phyloP scores from a whole-genome alignment of 331 rosid genomes.

The Prunus yedoensis region DNA sequence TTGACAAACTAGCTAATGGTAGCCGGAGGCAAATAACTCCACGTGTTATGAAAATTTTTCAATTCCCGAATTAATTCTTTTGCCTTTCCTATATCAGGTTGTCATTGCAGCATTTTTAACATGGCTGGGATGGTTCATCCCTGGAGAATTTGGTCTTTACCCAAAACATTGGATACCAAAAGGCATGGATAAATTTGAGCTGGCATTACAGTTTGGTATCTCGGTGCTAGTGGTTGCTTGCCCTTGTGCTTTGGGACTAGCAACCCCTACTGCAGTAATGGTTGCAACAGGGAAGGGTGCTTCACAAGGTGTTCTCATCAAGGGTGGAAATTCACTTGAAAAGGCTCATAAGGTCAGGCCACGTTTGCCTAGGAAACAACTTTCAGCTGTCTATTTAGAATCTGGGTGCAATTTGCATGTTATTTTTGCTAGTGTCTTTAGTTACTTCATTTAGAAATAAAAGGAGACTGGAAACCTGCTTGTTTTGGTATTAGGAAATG shows the following conservation, averaged over 20 bases:
- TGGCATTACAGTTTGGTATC: conserved; percentile 88
- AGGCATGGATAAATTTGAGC: conserved; percentile 81
- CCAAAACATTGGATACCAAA: conserved; percentile 74
- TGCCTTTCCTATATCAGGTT: conserved; percentile 49
- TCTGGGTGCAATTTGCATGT: neutral
- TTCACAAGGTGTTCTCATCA: conserved; percentile 90
- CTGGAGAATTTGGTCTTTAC: conserved; percentile 54
- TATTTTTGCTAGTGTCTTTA: neutral
- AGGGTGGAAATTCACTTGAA: conserved; percentile 90
- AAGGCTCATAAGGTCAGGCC: conserved; percentile 84
- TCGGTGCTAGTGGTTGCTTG: conserved; percentile 94
- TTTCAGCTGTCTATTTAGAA: neutral
- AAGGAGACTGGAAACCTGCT: neutral
- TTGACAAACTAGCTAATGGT: neutral
- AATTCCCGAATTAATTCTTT: neutral
- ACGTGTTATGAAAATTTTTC: neutral
- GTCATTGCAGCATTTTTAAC: conserved; percentile 64
- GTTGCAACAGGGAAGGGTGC: conserved; percentile 96
- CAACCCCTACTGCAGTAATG: conserved; percentile 96
- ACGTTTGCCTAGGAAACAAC: conserved; percentile 8
- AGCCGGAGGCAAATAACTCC: neutral
- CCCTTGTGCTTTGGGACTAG: conserved; percentile 95
- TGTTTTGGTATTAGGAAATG: neutral
- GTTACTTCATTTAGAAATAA: neutral
- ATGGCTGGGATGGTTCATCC: conserved; percentile 81